A percentile compares a stretch with the other conserved stretches of the same genome.
phyloP scores from a whole-genome alignment of 495 filamentous ascomycete genomes.

The Talaromyces adpressus region DNA sequence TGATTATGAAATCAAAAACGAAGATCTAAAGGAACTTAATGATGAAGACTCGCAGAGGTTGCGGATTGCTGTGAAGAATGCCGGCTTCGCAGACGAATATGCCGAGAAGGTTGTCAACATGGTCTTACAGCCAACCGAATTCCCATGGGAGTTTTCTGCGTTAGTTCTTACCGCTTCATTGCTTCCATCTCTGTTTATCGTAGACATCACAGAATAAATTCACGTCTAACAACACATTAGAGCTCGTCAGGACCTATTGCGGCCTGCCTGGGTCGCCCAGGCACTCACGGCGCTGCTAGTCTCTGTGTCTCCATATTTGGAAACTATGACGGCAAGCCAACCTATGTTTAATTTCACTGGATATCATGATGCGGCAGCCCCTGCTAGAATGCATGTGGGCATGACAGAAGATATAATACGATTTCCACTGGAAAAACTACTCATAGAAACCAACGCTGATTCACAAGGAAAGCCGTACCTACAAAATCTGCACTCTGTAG shows the following conservation, averaged over 20 bases:
- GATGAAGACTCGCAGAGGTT: conserved; percentile 11
- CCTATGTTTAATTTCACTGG: conserved; percentile 7
- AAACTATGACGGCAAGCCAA: conserved; percentile 12
- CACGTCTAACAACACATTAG: neutral
- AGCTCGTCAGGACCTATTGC: neutral
- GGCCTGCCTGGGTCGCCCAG: conserved; percentile 12
- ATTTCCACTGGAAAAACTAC: conserved; percentile 15
- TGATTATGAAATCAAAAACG: conserved; percentile 5
- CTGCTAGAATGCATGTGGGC: neutral
- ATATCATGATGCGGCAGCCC: neutral
- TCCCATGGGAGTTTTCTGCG: neutral
- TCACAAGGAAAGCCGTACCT: conserved; percentile 12
- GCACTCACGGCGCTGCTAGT: conserved; percentile 18
- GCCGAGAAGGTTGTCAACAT: conserved; percentile 16
- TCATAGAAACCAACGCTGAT: conserved; percentile 11
- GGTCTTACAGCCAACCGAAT: conserved; percentile 11
- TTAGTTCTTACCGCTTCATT: neutral
- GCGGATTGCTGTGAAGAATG: conserved; percentile 10
- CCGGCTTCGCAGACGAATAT: conserved; percentile 12
- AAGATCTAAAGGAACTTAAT: conserved; percentile 8
- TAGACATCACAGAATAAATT: neutral
- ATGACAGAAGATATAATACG: neutral
- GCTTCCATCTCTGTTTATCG: neutral
- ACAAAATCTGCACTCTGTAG: conserved; percentile 17
- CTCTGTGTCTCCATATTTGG: conserved; percentile 18